Percentiles rank a stretch among this genome's conserved stretches.
These are phyloP conservation scores for Salvia hispanica DNA, from an alignment of 257 asterid species.

Conservation along the genomic window DNA sequence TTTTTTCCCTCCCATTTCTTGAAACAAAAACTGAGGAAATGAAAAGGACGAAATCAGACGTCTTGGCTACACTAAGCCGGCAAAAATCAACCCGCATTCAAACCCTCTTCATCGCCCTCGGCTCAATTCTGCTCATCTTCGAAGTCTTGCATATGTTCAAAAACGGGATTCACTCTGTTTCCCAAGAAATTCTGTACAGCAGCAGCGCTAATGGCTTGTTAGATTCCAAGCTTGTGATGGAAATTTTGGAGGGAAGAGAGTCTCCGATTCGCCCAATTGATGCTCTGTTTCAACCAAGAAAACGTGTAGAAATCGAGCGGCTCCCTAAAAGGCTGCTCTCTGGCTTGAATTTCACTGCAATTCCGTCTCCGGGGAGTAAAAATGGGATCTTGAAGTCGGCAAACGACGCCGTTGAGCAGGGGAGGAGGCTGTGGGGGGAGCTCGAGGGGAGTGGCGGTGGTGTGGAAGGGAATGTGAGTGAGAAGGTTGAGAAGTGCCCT, in stretches of 20 bases:
- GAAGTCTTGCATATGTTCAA: constrained; percentile 69
- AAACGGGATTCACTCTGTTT: constrained; percentile 45
- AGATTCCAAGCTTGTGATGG: constrained; percentile 51
- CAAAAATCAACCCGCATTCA: constrained; percentile 51
- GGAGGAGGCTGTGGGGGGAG: constrained; percentile 68
- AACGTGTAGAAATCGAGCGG: constrained; percentile 42
- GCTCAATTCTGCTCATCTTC: constrained; percentile 51
- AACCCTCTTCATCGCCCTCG: constrained; percentile 46
- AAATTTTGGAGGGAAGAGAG: constrained; percentile 46
- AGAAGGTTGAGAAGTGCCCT: constrained; percentile 47
- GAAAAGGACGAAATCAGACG: constrained; percentile 55
- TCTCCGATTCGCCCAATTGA: constrained; percentile 58
- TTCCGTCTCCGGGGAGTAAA: constrained; percentile 31
- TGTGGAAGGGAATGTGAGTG: not conserved
- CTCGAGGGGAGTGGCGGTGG: constrained; percentile 28
- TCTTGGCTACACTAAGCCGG: constrained; percentile 51
- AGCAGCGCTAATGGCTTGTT: constrained; percentile 38
- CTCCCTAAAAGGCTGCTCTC: constrained; percentile 35
- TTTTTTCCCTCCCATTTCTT: not conserved
- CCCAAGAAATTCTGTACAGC: constrained; percentile 37
- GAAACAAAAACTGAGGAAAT: constrained; percentile 30
- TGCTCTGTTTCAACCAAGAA: constrained; percentile 34
- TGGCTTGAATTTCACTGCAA: constrained; percentile 46
- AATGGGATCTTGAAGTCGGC: constrained; percentile 52
- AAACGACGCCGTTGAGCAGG: constrained; percentile 64